phyloP scores from a whole-genome alignment of 2,329 filamentous ascomycete genomes.

The Nemania diffusa region DNA sequence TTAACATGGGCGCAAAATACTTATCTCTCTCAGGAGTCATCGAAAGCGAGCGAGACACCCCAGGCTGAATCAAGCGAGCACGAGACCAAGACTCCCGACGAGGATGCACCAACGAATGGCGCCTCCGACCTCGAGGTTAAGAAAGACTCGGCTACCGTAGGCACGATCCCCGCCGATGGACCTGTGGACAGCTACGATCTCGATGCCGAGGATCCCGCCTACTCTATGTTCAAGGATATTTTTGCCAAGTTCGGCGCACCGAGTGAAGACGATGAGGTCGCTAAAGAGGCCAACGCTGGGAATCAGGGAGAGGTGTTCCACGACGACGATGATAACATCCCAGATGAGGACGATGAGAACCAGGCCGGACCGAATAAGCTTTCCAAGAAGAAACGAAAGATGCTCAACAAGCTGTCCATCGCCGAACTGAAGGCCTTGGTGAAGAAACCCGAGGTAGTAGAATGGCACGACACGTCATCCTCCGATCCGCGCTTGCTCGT shows the following conservation, averaged over 20 bases:
- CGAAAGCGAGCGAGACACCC: constrained; percentile 46
- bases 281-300: constrained; percentile 71
- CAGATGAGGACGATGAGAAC: constrained; percentile 81
- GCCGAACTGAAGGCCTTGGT: constrained; percentile 95
- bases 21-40: constrained; percentile 38
- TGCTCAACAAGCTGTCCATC: constrained; percentile 90
- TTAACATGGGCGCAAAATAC: too few relatives aligned
- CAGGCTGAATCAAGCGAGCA: constrained; percentile 50
- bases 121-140: constrained; percentile 56
- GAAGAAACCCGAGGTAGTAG: constrained; percentile 89
- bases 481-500: constrained; percentile 89
- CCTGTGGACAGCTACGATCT: constrained; percentile 60
- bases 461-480: constrained; percentile 96
- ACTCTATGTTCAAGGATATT: constrained; percentile 83
- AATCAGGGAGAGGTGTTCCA: constrained; percentile 89
- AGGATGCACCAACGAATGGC: constrained; percentile 44
- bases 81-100: constrained; percentile 43
- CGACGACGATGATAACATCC: constrained; percentile 85
- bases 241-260: constrained; percentile 80
- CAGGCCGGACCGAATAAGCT: constrained; percentile 70
- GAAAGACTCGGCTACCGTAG: constrained; percentile 51
- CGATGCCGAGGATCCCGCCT: constrained; percentile 78
- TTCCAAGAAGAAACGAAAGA: constrained; percentile 95
- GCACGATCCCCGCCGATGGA: constrained; percentile 57
- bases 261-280: constrained; percentile 69